Evolutionary conservation across 1,139 yeast species (phyloP).

Genomic region (Pichia sp.): DNA sequence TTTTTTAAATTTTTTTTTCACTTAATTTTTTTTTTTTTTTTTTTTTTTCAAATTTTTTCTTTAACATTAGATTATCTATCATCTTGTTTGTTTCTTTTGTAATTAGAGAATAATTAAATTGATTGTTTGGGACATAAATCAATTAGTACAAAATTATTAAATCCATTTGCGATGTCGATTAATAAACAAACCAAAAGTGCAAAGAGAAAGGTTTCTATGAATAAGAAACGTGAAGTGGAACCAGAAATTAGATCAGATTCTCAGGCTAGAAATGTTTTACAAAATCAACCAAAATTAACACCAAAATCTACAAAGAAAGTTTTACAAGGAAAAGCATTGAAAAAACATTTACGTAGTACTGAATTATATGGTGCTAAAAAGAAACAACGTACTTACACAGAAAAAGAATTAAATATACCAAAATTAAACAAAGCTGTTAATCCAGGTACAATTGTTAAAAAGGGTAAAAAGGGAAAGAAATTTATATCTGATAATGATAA

Average conservation of each 20-base stretch:
- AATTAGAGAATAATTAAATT: too few species aligned
- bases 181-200: slow-evolving; percentile 52
- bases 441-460: slow-evolving; percentile 69
- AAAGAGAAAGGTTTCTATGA: slow-evolving; percentile 48
- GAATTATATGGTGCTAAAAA: slow-evolving; percentile 66
- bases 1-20: too few species aligned
- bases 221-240: slow-evolving; percentile 49
- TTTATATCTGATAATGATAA: slow-evolving; percentile 72
- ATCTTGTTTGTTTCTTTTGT: too few species aligned
- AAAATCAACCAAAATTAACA: slow-evolving; percentile 55
- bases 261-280: slow-evolving; percentile 58
- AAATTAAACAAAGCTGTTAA: slow-evolving; percentile 71
- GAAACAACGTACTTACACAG: slow-evolving; percentile 59
- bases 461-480: slow-evolving; percentile 90
- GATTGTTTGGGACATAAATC: too few species aligned
- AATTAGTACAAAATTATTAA: too few species aligned
- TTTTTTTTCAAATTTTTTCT: neutral
- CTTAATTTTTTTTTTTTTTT: too few species aligned
- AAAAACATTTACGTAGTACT: slow-evolving; percentile 58
- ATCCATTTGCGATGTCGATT: slow-evolving; percentile 27
- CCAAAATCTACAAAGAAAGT: slow-evolving; percentile 47
- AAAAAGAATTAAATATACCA: slow-evolving; percentile 74
- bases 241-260: slow-evolving; percentile 64
- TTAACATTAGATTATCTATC: too few species aligned
- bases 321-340: slow-evolving; percentile 46